Evolutionary conservation across 169 alveolate genomes (phyloP), one percentile per base, ranked within the genome.

Genomic region (Eimeria acervulina): DNA sequence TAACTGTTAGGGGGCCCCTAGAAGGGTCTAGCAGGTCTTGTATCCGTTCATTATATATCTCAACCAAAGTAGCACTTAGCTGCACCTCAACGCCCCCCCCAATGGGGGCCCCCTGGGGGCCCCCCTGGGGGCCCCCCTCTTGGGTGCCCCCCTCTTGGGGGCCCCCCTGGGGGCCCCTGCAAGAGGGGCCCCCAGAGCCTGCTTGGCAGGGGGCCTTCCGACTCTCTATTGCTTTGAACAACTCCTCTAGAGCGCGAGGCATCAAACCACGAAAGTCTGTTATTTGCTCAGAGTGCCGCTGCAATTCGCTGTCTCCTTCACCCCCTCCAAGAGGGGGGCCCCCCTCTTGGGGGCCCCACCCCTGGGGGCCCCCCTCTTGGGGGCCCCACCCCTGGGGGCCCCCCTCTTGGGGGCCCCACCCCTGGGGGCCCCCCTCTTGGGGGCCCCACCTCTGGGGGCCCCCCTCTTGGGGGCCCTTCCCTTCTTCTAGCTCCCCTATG

Each of bases 11-110:
- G 70, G 47, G n/a, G 52, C 78, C 88, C 31, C 95, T 66, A 13
- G 81, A 52, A 42, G 95, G 95, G 52, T 78, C 52, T 26, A 94
- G 90, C 8, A 94, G 95, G 52, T 94, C 96, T 40, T 66, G 33
- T 12, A 94, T 84, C 23, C 44, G 40, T 19, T 94, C 96, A 55
- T 94, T 94, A 84, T 94, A 94, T 19, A 94, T 84, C 68, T 94
- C 96, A 0, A 94, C 63, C 38, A 94, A 70, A 19, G 96, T 81
- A 31, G 80, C 90, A 8, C 47, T 72, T 38, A 72, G 44, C 40
- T 72, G 84, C 1, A 72, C 47, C 84, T 72, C 84, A 15, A 72
- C 10, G n/a, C 74, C 74, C 19, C 33, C 74, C 66, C 66, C 66
- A 19, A 19, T n/a, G 17, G 74, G 74, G 74, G 74, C 74, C 74